A percentile compares a stretch with the other conserved stretches of the same genome.
phyloP scores from a whole-genome alignment of 495 filamentous ascomycete genomes.

The Chaetomium fimeti region DNA sequence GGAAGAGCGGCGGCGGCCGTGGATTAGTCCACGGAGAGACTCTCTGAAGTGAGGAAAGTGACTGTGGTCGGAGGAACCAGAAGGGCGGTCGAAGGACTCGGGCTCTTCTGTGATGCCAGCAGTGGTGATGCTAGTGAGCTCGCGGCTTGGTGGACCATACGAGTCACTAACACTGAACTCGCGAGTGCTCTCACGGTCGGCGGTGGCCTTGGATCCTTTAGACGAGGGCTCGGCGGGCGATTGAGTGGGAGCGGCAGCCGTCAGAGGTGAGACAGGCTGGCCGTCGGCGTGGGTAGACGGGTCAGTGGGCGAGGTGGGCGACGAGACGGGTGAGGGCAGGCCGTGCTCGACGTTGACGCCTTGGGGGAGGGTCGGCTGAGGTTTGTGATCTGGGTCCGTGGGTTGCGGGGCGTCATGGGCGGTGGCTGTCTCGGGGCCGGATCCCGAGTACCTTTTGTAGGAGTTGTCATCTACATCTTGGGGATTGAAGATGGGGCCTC shows the following conservation, averaged over 20 bases:
- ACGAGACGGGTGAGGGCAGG: constrained; percentile 34
- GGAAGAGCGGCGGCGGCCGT: constrained; percentile 23
- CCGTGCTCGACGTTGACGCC: constrained; percentile 30
- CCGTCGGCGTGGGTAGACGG: constrained; percentile 12
- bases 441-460: constrained; percentile 25
- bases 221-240: constrained; percentile 13
- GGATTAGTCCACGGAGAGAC: constrained; percentile 30
- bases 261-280: constrained; percentile 16
- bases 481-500: constrained; percentile 34
- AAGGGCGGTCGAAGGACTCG: constrained; percentile 28
- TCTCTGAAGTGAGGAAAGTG: constrained; percentile 27
- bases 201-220: constrained; percentile 26
- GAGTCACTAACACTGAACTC: constrained; percentile 34
- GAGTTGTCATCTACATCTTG: constrained; percentile 25
- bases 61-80: constrained; percentile 19
- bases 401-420: constrained; percentile 22
- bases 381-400: constrained; percentile 22
- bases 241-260: constrained; percentile 20
- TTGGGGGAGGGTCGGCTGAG: constrained; percentile 24
- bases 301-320: constrained; percentile 28
- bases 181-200: constrained; percentile 30
- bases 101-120: constrained; percentile 37
- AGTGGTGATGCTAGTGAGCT: constrained; percentile 29
- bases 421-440: constrained; percentile 14
- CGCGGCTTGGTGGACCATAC: constrained; percentile 29